Percentiles rank a stretch among this genome's conserved stretches.
phyloP scores from a whole-genome alignment of 306 rosid genomes.

The Hylodesmum podocarpum region DNA sequence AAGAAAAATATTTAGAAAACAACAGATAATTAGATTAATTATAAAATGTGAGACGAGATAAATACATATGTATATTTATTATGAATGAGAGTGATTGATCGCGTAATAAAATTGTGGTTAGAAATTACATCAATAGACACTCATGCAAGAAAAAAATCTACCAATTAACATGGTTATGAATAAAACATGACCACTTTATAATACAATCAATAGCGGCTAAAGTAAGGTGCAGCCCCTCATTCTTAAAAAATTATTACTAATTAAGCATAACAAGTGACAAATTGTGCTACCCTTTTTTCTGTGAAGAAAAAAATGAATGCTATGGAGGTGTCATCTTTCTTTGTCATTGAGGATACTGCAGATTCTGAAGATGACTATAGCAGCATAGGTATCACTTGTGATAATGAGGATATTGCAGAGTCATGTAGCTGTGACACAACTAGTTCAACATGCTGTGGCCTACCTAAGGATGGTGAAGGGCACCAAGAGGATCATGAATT shows the following conservation, averaged over 20 bases:
- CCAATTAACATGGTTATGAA: background rate
- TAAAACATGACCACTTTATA: background rate
- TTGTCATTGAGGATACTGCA: background rate
- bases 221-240: background rate
- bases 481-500: background rate
- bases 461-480: background rate
- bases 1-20: no score
- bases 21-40: no score
- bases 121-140: background rate
- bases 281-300: background rate
- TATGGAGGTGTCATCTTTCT: background rate
- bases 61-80: no score
- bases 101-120: no score
- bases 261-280: background rate
- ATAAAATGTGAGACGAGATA: no score
- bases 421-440: slow-evolving; percentile 1
- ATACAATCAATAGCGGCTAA: background rate
- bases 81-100: no score
- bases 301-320: background rate
- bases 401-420: background rate
- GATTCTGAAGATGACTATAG: background rate
- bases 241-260: background rate
- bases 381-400: background rate
- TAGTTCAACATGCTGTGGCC: background rate
- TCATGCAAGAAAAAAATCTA: background rate